Evolutionary conservation across 2,329 filamentous ascomycete species (phyloP).

Genomic region (Fusarium sp.): DNA sequence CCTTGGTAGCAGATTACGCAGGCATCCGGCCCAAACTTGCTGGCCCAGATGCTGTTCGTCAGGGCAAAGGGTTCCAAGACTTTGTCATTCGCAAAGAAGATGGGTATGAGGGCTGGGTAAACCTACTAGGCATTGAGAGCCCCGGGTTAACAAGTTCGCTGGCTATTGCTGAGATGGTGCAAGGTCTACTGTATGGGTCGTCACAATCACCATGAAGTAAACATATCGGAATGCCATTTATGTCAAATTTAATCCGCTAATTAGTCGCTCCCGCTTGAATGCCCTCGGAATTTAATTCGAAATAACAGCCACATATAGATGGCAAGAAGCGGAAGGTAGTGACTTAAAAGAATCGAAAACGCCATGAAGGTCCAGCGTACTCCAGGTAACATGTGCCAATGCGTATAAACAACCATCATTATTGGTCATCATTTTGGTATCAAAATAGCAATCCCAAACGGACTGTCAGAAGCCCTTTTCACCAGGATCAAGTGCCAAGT

Average conservation of each 20-base stretch:
- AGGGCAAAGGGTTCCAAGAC: constrained; percentile 80
- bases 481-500: not conserved
- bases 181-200: constrained; percentile 60
- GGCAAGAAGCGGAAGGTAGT: constrained; percentile 29
- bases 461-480: constrained; percentile 19
- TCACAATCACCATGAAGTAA: constrained; percentile 3
- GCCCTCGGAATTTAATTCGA: not conserved
- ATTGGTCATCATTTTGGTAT: constrained; percentile 44
- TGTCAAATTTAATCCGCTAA: not conserved
- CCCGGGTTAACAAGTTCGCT: constrained; percentile 89
- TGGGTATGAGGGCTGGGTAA: constrained; percentile 85
- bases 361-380: constrained; percentile 28
- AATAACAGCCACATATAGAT: constrained; percentile 14
- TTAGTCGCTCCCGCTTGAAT: not conserved
- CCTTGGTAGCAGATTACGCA: constrained; percentile 84
- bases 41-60: constrained; percentile 67
- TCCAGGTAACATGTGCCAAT: constrained; percentile 42
- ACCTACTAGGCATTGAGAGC: constrained; percentile 92
- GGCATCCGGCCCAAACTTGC: constrained; percentile 90
- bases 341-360: constrained; percentile 24
- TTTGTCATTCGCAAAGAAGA: constrained; percentile 84
- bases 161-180: constrained; percentile 85
- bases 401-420: constrained; percentile 37
- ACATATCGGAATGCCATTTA: not conserved
- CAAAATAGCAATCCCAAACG: constrained; percentile 11